Percentiles rank a stretch among this genome's conserved stretches.
phyloP scores from a whole-genome alignment of 179 eudicot genomes.

The Spinacia oleracea region DNA sequence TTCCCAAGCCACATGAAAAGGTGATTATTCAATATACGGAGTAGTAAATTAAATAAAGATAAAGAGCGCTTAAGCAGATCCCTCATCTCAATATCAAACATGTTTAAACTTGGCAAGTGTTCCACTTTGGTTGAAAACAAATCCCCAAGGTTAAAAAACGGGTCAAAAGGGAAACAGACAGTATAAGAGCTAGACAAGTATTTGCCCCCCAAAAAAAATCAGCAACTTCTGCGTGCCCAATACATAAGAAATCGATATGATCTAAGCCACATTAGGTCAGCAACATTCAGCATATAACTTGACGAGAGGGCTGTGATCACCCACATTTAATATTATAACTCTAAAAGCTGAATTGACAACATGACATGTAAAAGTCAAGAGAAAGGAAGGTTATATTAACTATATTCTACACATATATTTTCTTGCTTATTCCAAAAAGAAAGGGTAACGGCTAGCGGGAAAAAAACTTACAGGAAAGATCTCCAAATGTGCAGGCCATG shows the following conservation, averaged over 20 bases:
- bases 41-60: neutral
- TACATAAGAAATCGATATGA: neutral
- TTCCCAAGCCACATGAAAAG: neutral
- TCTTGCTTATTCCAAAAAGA: neutral
- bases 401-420: neutral
- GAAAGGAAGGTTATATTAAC: neutral
- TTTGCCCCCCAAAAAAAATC: neutral
- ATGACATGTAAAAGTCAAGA: neutral
- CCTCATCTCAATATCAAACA: neutral
- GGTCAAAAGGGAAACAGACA: neutral
- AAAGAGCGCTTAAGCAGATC: neutral
- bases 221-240: neutral
- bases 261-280: neutral
- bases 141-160: neutral
- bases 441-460: neutral
- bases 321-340: neutral
- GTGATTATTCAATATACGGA: neutral
- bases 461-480: conserved; percentile 66
- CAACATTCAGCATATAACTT: neutral
- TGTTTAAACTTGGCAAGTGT: neutral
- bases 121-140: neutral
- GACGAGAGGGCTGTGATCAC: neutral
- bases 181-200: neutral
- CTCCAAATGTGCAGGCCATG: conserved; percentile 99
- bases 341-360: neutral